Base-by-base conservation (phyloP, 164 flowering plant genomes). In the Dillenia suffruticosa region DNA sequence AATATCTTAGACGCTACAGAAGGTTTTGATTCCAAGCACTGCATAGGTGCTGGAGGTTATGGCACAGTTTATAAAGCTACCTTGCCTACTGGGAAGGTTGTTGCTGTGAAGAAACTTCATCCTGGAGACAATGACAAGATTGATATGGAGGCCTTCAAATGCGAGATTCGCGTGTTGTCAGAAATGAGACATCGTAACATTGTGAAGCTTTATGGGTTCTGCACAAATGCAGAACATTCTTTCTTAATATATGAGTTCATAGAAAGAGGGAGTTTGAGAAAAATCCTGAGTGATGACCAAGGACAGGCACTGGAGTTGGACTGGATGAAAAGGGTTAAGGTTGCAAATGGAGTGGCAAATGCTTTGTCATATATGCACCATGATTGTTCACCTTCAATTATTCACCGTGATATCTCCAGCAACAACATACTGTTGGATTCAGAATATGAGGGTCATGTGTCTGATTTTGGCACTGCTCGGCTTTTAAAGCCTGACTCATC, bases 101-200 rank as follows among this genome's bases (percentile, higher is more conserved):
- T 67, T 3, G 70, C 70, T 1, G 58, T 67, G 26, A 67, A 67
- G 63, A 59, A 60, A 26, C 32, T 26, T 14, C n/a, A 32, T 14
- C 44, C 45, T 10, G 32, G 32, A 26, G 32, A 26, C 3, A 2
- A 26, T 26, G 32, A 26, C 32, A 26, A 26, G 32, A 26, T 26
- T 26, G 32, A 26, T 26, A 26, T 26, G 32, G 32, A 26, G 32
- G 32, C 32, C 32, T 26, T 26, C 32, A 26, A 26, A 26, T 4
- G 2, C 2, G 32, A 26, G 32, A 26, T 26, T 26, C 5, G 5
- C 3, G 2, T 26, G 1, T 19, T 5, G 32, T 0, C 32, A 2
- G 32, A 26, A 2, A 26, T 26, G 3, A 0, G 32, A 26, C 5
- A 26, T 26, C 5, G 32, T 26, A 26, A 26, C 3, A 26, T 26